Base-by-base conservation (phyloP, 1,284 basidiomycete genomes). In the Ustilago crameri region DNA sequence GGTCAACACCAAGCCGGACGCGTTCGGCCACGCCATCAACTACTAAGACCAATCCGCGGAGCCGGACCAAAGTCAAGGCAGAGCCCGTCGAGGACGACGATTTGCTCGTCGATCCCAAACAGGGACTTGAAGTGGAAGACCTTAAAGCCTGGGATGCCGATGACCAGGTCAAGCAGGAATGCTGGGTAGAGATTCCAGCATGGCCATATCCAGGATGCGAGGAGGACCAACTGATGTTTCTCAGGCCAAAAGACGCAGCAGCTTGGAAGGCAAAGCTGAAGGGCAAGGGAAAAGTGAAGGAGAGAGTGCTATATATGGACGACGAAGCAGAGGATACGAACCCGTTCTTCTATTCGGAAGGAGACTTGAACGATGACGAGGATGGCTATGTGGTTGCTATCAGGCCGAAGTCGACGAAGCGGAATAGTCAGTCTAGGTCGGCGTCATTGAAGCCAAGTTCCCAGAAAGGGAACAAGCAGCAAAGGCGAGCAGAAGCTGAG, bases 151-250 rank as follows among this genome's bases (percentile, higher is more conserved):
- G 57, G 63, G 27, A 49, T 30, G 56, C 32, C 14, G 10, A 51
- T 1, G n/a, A 45, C 24, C 18, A 40, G 37, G 17, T 10, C 14
- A 43, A 41, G 20, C 26, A 49, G 22, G 47, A 51, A 17, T 63
- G 59, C 34, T 62, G 56, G 59, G 66, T 69, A 10, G 59, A 69
- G 26, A 26, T 69, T 4, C 30, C 30, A 12, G 12, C 30, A 30
- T 30, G 30, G 30, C 30, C 30, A 30, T 30, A 30, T 30, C 23
- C 9, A 8, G n/a, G 5, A 22, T 32, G 17, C 18, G 27, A 42
- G n/a, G 64, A 67, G 41, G 57, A 67, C 23, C 34, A 18, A n/a
- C 20, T 67, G 50, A 10, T 43, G 15, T 64, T 69, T 27, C 10
- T 63, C 34, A 37, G 50, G 18, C 66, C 66, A 1, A 52, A 26